These are phyloP conservation scores for Omphalotus guepiniiformis DNA, from an alignment of 768 basidiomycete genomes.

Conservation along the genomic window DNA sequence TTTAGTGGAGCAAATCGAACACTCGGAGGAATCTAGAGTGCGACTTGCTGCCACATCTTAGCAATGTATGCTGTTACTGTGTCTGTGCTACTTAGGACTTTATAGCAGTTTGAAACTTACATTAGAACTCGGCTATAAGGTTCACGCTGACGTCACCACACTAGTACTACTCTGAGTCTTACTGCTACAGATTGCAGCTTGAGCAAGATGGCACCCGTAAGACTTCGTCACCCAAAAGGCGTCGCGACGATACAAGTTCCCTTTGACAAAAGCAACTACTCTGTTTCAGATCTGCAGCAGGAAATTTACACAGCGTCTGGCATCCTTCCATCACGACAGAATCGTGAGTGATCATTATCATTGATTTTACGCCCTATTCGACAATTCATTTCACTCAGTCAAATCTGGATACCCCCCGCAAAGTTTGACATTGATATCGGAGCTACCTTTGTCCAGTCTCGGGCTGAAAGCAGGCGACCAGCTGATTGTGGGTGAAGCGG, in stretches of 20 bases:
- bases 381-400: constrained; percentile 48
- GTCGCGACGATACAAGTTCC: constrained; percentile 73
- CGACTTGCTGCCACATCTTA: too few species aligned
- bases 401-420: constrained; percentile 85
- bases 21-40: too few species aligned
- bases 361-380: constrained; percentile 1
- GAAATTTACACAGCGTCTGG: constrained; percentile 62
- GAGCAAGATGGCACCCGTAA: constrained; percentile 73
- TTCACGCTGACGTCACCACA: too few species aligned
- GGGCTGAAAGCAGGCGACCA: constrained; percentile 80
- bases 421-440: constrained; percentile 55
- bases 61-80: too few species aligned
- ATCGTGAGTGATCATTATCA: constrained; percentile 46
- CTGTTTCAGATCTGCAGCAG: constrained; percentile 73
- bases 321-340: constrained; percentile 75
- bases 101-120: too few species aligned
- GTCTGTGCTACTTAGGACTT: too few species aligned
- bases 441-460: constrained; percentile 70
- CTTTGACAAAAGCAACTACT: constrained; percentile 44
- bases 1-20: too few species aligned
- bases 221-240: constrained; percentile 83
- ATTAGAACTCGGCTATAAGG: too few species aligned
- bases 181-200: too few species aligned
- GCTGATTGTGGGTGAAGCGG: constrained; percentile 65
- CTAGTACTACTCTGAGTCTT: too few species aligned